Evolutionary conservation across 2,329 filamentous ascomycete species (phyloP).

Genomic region (Aspergillus amoenus): DNA sequence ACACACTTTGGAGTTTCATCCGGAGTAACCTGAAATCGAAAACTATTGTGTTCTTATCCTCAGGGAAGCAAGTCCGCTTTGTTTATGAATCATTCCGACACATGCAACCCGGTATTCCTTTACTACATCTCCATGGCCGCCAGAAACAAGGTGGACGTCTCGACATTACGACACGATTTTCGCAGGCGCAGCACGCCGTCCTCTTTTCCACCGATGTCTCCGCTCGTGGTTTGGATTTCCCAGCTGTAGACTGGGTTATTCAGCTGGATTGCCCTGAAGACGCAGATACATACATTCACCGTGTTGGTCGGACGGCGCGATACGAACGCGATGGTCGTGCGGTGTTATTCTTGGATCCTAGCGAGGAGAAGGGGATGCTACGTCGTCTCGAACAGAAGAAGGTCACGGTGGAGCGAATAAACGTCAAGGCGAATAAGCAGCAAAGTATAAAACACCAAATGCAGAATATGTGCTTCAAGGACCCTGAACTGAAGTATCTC

Average conservation of each 20-base stretch:
- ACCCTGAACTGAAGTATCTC: conserved; percentile 88
- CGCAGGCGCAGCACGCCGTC: conserved; percentile 76
- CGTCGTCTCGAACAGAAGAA: conserved; percentile 82
- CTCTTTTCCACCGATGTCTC: conserved; percentile 95
- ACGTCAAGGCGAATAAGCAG: conserved; percentile 86
- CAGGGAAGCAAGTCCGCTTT: conserved; percentile 94
- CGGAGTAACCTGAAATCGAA: conserved; percentile 88
- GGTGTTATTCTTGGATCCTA: conserved; percentile 87
- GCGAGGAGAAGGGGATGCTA: conserved; percentile 89
- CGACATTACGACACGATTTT: conserved; percentile 83
- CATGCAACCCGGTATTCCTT: conserved; percentile 87
- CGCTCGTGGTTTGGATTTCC: conserved; percentile 91
- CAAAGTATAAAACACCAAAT: conserved; percentile 79
- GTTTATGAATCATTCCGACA: conserved; percentile 91
- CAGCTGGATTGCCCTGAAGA: conserved; percentile 97
- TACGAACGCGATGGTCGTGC: conserved; percentile 86
- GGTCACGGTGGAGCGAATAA: conserved; percentile 82
- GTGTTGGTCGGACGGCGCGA: conserved; percentile 89
- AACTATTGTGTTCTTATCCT: conserved; percentile 92
- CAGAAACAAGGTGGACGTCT: conserved; percentile 89
- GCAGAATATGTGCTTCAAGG: conserved; percentile 94
- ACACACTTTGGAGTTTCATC: conserved; percentile 91
- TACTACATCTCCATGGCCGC: conserved; percentile 88
- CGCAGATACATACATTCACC: conserved; percentile 95
- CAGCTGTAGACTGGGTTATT: conserved; percentile 97